phyloP scores from a whole-genome alignment of 2,329 filamentous ascomycete genomes.

The Shiraia bambusicola region DNA sequence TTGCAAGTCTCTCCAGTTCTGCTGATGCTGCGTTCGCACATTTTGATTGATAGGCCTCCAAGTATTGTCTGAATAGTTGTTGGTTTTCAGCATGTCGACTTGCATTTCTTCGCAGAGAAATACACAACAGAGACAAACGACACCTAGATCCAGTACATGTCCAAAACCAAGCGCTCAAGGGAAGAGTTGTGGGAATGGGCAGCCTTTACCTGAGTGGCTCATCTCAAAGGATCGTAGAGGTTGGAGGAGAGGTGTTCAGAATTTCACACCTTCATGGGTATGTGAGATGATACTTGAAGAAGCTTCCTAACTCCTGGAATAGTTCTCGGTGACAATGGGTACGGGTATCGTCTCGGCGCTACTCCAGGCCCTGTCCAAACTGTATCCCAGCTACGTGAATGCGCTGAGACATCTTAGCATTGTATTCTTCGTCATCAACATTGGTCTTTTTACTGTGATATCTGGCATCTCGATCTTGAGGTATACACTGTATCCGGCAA shows the following conservation, averaged over 20 bases:
- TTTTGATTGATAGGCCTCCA: too few species aligned
- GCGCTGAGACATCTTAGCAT: conserved; percentile 58
- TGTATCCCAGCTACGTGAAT: conserved; percentile 53
- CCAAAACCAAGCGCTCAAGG: not conserved
- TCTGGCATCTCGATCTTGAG: conserved; percentile 57
- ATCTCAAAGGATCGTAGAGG: conserved; percentile 24
- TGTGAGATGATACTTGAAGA: not conserved
- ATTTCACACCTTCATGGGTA: conserved; percentile 42
- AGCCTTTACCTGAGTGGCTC: conserved; percentile 25
- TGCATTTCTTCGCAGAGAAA: too few species aligned
- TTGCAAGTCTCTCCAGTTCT: too few species aligned
- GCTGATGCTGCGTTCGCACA: too few species aligned
- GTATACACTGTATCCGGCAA: conserved; percentile 65
- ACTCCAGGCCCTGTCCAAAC: conserved; percentile 57
- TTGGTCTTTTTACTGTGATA: conserved; percentile 57
- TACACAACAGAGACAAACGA: not conserved
- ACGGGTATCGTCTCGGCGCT: conserved; percentile 54
- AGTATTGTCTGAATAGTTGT: too few species aligned
- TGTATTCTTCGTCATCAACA: conserved; percentile 61
- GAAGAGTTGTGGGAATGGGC: conserved; percentile 1
- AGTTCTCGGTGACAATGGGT: conserved; percentile 30
- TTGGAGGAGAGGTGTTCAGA: conserved; percentile 36
- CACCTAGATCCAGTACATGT: not conserved
- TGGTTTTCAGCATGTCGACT: too few species aligned
- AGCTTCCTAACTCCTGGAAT: not conserved